These are phyloP conservation scores for Smallanthus sonchifolius DNA, from an alignment of 129 eudicot genomes.

Conservation along the genomic window DNA sequence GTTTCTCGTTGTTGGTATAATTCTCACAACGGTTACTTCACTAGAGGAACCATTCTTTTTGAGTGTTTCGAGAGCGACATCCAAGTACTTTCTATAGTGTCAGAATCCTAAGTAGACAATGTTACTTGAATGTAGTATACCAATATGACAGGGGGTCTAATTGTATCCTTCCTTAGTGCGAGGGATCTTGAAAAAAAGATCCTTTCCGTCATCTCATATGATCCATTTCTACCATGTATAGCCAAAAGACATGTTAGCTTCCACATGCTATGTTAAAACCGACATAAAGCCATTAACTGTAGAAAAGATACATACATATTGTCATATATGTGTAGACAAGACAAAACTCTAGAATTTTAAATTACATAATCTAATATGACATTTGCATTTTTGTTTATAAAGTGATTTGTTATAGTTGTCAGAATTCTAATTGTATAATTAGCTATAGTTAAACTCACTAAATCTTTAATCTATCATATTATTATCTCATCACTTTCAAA, in stretches of 20 bases:
- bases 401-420: background rate
- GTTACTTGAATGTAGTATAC: no score
- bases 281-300: no score
- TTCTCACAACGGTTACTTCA: no score
- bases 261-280: no score
- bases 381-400: no score
- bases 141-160: no score
- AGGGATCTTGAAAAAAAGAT: conserved; percentile 5
- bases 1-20: no score
- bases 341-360: background rate
- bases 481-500: background rate
- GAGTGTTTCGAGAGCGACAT: no score
- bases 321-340: background rate
- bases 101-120: no score
- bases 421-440: background rate
- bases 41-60: no score
- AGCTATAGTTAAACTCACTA: background rate
- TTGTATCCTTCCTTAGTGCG: background rate
- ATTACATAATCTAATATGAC: background rate
- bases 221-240: background rate
- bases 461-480: background rate
- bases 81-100: no score
- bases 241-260: no score
- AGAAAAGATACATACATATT: background rate
- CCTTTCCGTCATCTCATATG: conserved; percentile 2